Evolutionary conservation across 163 green algal genomes (phyloP), one percentile per base, ranked within the genome.

Genomic region (Scenedesmus sp.): DNA sequence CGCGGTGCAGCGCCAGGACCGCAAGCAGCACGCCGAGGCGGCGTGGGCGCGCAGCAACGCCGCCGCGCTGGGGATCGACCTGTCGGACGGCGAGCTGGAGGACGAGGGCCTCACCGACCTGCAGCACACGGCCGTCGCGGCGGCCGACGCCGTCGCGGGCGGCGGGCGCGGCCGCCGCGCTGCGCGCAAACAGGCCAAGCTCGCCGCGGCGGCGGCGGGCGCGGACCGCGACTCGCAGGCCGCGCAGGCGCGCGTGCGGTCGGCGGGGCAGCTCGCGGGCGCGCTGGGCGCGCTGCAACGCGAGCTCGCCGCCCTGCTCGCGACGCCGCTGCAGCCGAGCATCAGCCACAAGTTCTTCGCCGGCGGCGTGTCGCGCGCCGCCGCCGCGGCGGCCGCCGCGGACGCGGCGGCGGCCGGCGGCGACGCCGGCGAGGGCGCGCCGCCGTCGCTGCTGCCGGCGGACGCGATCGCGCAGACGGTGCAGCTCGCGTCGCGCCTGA

Each of bases 281-380:
- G 13, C 6, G 48, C 75, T 77, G 42, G 60, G 53, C 6, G 50
- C 3, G 17, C 63, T 83, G 34, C 73, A 72, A 9, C 26, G 69
- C 53, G 72, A 94, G 81, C 82, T 97, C 71, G 86, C 80, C n/a
- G 44, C 62, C 7, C 78, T 91, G 56, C 83, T 97, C 42, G 44
- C 90, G 0, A 71, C 88, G 67, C 93, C 93, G 17, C 78, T 97
- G 79, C 83, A 87, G 77, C 83, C 87, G 7, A 76, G 39, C 4
- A 93, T 93, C 75, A 93, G 79, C 65, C 48, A 47, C 11, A 87
- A 86, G 29, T 97, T 84, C 81, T 95, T 97, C 78, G 93, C 92
- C 1, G 92, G 91, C 2, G 92, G 91, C 0, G 70, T 83, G 45
- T 77, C 64, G n/a, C 71, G 77, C 0, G 6, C 53, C 50, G 51